Conservation (phyloP, 106 monocot genomes). For the Agapanthus africanus region DNA sequence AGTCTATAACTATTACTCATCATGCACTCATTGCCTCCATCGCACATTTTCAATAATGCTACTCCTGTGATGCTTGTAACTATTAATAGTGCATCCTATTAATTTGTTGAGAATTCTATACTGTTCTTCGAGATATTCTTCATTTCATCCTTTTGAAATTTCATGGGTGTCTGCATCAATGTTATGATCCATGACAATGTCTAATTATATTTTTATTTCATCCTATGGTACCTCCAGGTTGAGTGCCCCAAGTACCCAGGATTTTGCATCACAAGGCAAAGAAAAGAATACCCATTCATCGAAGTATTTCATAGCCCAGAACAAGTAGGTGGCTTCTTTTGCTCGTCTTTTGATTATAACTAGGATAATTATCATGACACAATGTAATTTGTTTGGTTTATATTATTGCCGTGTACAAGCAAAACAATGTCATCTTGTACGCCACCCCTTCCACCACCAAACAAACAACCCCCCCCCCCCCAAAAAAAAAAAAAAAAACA, state of each 20-base stretch:
- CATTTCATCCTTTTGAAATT: neutral
- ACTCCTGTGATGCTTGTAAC: too few relatives aligned
- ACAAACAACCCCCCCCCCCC: too few relatives aligned
- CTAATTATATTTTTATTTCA: slow-evolving; percentile 2
- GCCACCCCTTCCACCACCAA: too few relatives aligned
- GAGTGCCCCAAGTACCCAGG: slow-evolving; percentile 94
- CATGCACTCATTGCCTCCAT: neutral
- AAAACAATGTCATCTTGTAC: too few relatives aligned
- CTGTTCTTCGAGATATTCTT: too few relatives aligned
- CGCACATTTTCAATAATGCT: neutral
- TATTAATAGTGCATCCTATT: too few relatives aligned
- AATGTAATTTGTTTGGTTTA: neutral
- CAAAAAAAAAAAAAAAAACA: too few relatives aligned
- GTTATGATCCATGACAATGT: neutral
- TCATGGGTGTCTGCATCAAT: too few relatives aligned
- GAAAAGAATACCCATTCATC: slow-evolving; percentile 84
- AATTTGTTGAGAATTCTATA: neutral
- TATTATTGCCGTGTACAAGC: neutral
- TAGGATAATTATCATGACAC: neutral
- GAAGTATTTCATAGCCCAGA: slow-evolving; percentile 88
- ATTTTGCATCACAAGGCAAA: slow-evolving; percentile 87
- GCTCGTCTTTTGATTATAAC: neutral
- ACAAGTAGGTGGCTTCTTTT: slow-evolving; percentile 50
- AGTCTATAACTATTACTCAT: neutral
- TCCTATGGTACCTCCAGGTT: slow-evolving; percentile 20